These are phyloP conservation scores for Hydrangea macrophylla DNA, from an alignment of 148 eudicot species.

Conservation along the genomic window DNA sequence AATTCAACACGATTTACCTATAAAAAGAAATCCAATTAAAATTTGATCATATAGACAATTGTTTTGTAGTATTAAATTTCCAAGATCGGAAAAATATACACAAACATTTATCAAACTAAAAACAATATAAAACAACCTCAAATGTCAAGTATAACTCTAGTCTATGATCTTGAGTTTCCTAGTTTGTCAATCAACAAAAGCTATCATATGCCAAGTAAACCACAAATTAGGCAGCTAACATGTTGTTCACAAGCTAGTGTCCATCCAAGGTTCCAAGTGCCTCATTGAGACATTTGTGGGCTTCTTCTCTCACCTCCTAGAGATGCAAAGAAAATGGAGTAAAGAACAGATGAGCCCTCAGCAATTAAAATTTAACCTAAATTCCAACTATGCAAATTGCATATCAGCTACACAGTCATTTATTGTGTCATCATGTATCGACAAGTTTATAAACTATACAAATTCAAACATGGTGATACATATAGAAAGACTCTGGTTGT, in stretches of 20 bases:
- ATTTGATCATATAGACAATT: too few species aligned
- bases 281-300: conserved; percentile 71
- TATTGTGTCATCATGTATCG: not conserved
- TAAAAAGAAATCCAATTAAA: too few species aligned
- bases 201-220: not conserved
- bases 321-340: conserved; percentile 6
- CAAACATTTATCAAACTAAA: too few species aligned
- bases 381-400: not conserved
- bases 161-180: not conserved
- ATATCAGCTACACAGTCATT: not conserved
- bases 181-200: not conserved
- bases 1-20: too few species aligned
- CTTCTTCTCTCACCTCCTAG: conserved; percentile 89
- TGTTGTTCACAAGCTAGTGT: conserved; percentile 23
- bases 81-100: too few species aligned
- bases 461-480: not conserved
- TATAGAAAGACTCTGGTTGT: too few species aligned
- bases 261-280: conserved; percentile 77
- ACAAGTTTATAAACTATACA: not conserved
- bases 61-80: too few species aligned
- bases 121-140: too few species aligned
- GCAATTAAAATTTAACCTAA: not conserved
- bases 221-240: not conserved
- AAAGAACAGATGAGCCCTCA: not conserved
- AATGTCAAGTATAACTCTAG: too few species aligned